Evolutionary conservation across 345 rosid genomes (phyloP).

Genomic region (Mangifera indica): DNA sequence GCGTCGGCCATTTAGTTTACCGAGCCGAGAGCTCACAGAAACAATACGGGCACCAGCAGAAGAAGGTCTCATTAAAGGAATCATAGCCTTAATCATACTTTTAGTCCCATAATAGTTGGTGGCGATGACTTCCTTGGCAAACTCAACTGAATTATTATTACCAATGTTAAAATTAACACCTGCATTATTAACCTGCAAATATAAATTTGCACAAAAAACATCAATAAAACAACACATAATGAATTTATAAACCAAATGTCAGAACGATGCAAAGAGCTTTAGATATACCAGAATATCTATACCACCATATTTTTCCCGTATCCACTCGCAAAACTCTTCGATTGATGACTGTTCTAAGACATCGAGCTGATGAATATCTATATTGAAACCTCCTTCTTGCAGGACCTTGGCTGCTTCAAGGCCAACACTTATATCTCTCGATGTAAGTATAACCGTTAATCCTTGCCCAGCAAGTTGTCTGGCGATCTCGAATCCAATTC

Average conservation of each 20-base stretch:
- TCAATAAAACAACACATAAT: neutral
- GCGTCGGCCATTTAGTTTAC: constrained; percentile 73
- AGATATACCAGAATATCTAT: constrained; percentile 67
- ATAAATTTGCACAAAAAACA: constrained; percentile 16
- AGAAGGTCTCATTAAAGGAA: constrained; percentile 78
- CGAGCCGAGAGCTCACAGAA: constrained; percentile 82
- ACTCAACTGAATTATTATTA: constrained; percentile 69
- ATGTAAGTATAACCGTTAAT: constrained; percentile 66
- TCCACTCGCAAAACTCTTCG: constrained; percentile 57
- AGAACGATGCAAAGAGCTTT: neutral
- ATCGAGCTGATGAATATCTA: constrained; percentile 79
- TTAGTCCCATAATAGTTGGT: constrained; percentile 90
- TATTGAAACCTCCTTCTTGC: constrained; percentile 78
- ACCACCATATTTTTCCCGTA: constrained; percentile 59
- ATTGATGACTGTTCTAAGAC: constrained; percentile 60
- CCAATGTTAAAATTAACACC: constrained; percentile 85
- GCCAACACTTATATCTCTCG: constrained; percentile 74
- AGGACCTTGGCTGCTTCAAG: constrained; percentile 75
- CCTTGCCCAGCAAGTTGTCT: constrained; percentile 88
- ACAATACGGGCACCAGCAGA: constrained; percentile 76
- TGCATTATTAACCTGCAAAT: constrained; percentile 83
- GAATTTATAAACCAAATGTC: neutral
- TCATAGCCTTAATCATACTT: constrained; percentile 68
- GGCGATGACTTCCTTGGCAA: constrained; percentile 54
- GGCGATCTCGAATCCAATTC: constrained; percentile 91